Evolutionary conservation across 106 monocot species (phyloP), one percentile per base, ranked within the genome.

Genomic region (Apostasia ramifera): DNA sequence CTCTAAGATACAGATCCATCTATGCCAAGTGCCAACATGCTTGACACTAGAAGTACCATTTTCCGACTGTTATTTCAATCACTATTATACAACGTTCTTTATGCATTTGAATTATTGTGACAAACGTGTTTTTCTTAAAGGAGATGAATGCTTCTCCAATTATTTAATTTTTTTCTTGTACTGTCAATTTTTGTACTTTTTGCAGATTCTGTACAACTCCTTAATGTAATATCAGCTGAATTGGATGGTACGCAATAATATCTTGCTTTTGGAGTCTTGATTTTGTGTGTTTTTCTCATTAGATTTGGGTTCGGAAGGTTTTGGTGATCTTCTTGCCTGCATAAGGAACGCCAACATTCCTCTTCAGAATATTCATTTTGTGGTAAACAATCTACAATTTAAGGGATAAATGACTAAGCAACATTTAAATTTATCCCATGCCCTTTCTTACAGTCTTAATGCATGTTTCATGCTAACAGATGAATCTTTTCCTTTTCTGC

Each of bases 301-400:
- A 98, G 98, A 98, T 26, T 71, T 80, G 71, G 90, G 82, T 4
- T 76, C 81, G 64, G 70, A 90, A 78, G 98, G 93, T 46, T 93
- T 90, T 81, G 93, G 93, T 71, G 93, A 98, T 90, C 93, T 98
- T 74, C 93, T 98, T 85, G 80, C 79, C 63, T 98, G 98, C 85
- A 84, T 93, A 68, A 87, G 98, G 76, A 85, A 82, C 78, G 79
- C 78, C 70, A 87, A 78, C 43, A 77, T 93, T 55, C 87, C 83
- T 68, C 87, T 93, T 76, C 77, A 98, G 53, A 92, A 89, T 76
- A 98, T 98, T 74, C 98, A 98, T 93, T 93, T 93, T 81, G 90
- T 98, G 85, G 98, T 98, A 84, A 83, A 51, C 6, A 56, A 4
- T 57, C 10, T 43, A 0, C 54, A 54, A 26, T 55, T 55, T 50